phyloP scores from a whole-genome alignment of 202 grass and related monocot species.

The Cymbopogon flexuosus region DNA sequence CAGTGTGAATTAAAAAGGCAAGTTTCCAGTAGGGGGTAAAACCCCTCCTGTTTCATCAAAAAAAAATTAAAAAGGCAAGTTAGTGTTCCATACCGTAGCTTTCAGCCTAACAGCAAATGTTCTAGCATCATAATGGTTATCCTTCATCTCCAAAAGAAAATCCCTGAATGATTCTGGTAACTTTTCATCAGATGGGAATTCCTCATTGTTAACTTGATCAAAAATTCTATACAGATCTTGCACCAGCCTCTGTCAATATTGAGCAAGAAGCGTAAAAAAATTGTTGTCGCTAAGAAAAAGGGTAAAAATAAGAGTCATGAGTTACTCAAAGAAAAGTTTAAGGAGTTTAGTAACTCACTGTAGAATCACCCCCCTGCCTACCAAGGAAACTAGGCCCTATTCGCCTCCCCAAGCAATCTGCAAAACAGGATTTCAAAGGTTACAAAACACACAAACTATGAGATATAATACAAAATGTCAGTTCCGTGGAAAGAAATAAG shows the following conservation, averaged over 20 bases:
- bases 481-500: neutral
- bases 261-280: constrained; percentile 31
- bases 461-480: neutral
- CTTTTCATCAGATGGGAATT: constrained; percentile 47
- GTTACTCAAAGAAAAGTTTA: constrained; percentile 17
- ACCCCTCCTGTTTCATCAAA: too few species aligned
- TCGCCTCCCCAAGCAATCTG: constrained; percentile 92
- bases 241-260: constrained; percentile 73
- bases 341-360: constrained; percentile 37
- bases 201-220: constrained; percentile 70
- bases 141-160: constrained; percentile 88
- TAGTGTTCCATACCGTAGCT: constrained; percentile 63
- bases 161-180: constrained; percentile 88
- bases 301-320: neutral
- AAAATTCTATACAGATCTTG: constrained; percentile 87
- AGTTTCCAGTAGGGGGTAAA: too few species aligned
- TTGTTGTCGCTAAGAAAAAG: constrained; percentile 9
- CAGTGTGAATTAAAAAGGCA: neutral
- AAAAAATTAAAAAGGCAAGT: neutral
- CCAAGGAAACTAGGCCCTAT: constrained; percentile 90
- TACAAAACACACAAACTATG: neutral
- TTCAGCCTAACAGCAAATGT: constrained; percentile 82
- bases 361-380: constrained; percentile 62
- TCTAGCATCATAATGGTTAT: constrained; percentile 75
- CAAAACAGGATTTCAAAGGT: constrained; percentile 32